Percentiles rank a stretch among this genome's conserved stretches.
Evolutionary conservation across 2,329 filamentous ascomycete genomes (phyloP).

Genomic region (Cercospora canescens): DNA sequence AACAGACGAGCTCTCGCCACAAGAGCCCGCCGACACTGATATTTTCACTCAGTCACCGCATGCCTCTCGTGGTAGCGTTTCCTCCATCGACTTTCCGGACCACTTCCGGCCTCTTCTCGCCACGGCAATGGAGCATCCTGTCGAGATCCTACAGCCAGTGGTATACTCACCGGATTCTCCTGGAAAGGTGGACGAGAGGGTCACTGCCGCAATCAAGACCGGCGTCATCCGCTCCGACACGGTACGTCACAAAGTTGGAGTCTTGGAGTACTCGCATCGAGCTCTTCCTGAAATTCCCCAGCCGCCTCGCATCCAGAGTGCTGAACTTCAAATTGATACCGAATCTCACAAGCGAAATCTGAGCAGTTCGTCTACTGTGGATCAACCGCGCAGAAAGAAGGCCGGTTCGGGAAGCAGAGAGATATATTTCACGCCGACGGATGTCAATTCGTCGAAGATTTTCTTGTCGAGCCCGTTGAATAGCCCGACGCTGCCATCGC

Average conservation of each 20-base stretch:
- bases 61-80: slow-evolving; percentile 13
- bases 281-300: slow-evolving; percentile 1
- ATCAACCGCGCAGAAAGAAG: slow-evolving; percentile 10
- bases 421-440: slow-evolving; percentile 31
- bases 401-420: slow-evolving; percentile 15
- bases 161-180: slow-evolving; percentile 13
- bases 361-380: slow-evolving; percentile 9
- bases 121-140: not conserved
- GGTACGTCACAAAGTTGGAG: slow-evolving; percentile 4
- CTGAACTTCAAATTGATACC: slow-evolving; percentile 10
- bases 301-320: not conserved
- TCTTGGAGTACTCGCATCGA: slow-evolving; percentile 3
- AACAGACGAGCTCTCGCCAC: not conserved
- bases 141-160: slow-evolving; percentile 14
- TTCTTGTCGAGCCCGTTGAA: slow-evolving; percentile 28
- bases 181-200: not conserved
- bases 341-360: slow-evolving; percentile 18
- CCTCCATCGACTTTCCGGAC: slow-evolving; percentile 11
- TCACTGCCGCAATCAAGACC: not conserved
- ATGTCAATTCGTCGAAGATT: slow-evolving; percentile 23
- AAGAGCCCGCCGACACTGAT: slow-evolving; percentile 15
- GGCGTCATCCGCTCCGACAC: slow-evolving; percentile 8
- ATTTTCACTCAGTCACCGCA: slow-evolving; percentile 23
- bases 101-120: not conserved
- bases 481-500: slow-evolving; percentile 20